These are phyloP conservation scores for Phytophthora chlamydospora DNA, from an alignment of 352 stramenopile species.

Conservation along the genomic window DNA sequence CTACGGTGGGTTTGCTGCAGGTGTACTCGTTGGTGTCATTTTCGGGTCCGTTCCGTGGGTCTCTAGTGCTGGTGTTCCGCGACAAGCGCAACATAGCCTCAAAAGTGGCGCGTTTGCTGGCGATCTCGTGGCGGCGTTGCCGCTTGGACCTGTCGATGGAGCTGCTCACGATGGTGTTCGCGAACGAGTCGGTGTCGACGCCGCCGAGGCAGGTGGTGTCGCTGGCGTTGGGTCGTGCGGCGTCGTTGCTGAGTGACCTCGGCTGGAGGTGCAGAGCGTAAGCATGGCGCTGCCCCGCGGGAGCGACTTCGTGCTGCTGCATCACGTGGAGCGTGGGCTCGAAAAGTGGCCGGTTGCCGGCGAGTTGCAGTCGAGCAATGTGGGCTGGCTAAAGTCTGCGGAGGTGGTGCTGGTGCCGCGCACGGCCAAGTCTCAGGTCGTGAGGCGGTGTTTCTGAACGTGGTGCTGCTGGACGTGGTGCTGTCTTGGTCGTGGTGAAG, in stretches of 20 bases:
- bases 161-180: not conserved
- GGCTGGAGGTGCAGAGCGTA: not conserved
- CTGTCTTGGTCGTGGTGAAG: too few relatives aligned
- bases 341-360: not conserved
- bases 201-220: conserved; percentile 1
- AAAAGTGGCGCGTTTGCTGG: conserved; percentile 11
- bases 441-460: too few relatives aligned
- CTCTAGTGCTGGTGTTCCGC: conserved; percentile 18
- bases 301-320: conserved; percentile 2
- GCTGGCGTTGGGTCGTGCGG: not conserved
- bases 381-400: too few relatives aligned
- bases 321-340: not conserved
- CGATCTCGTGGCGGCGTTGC: conserved; percentile 6
- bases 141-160: conserved; percentile 14
- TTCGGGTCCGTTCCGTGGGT: conserved; percentile 7
- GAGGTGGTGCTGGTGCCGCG: too few relatives aligned
- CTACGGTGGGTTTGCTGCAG: conserved; percentile 6
- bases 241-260: not conserved
- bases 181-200: not conserved
- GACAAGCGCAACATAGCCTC: conserved; percentile 17
- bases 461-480: too few relatives aligned
- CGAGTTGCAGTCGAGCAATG: not conserved
- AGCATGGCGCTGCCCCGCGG: not conserved
- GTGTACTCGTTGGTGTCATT: conserved; percentile 7
- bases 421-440: too few relatives aligned